These are phyloP conservation scores for Fusarium mundagurra DNA, from an alignment of 2,329 filamentous ascomycete species.

Conservation along the genomic window DNA sequence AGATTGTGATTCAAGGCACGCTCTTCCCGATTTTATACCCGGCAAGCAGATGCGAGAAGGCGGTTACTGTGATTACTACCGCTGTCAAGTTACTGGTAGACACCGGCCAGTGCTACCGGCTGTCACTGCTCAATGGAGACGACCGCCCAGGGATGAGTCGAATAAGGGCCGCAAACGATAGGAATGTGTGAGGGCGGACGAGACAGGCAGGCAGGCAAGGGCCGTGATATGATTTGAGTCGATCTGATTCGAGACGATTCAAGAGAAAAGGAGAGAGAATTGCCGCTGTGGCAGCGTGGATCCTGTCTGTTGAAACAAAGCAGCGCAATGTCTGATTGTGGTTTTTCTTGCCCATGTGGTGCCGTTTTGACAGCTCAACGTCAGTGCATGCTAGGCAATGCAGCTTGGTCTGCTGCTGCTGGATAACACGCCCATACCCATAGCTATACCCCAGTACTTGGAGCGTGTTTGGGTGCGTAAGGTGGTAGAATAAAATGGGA, in stretches of 20 bases:
- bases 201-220: constrained; percentile 18
- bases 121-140: constrained; percentile 20
- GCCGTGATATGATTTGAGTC: constrained; percentile 21
- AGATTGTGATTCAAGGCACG: constrained; percentile 26
- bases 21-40: constrained; percentile 41
- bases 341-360: background rate
- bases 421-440: constrained; percentile 15
- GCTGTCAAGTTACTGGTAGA: background rate
- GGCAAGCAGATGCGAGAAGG: background rate
- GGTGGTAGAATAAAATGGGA: constrained; percentile 40
- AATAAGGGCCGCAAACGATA: constrained; percentile 18
- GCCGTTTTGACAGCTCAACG: constrained; percentile 26
- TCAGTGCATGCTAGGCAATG: background rate
- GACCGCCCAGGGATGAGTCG: background rate
- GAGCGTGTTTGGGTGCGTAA: constrained; percentile 29
- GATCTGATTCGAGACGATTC: constrained; percentile 24
- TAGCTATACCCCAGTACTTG: constrained; percentile 3
- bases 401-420: background rate
- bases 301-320: constrained; percentile 30
- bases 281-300: constrained; percentile 35
- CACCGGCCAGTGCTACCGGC: background rate
- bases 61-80: background rate
- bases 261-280: constrained; percentile 7
- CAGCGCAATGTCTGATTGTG: background rate
- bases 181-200: constrained; percentile 14